phyloP scores from a whole-genome alignment of 164 flowering plant genomes.

The Kingdonia uniflora region DNA sequence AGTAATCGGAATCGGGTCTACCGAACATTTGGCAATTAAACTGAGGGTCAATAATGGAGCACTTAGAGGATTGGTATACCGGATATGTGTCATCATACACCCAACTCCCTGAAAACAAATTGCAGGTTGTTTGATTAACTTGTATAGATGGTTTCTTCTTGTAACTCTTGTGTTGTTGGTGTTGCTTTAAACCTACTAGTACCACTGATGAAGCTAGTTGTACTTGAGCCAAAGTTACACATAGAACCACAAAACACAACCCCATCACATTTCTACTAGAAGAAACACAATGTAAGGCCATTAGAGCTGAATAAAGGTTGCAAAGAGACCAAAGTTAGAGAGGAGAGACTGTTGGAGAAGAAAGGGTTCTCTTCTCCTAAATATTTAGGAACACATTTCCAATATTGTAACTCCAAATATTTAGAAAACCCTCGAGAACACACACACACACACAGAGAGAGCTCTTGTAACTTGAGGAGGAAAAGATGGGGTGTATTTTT shows the following conservation, averaged over 20 bases:
- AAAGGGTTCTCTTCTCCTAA: neutral
- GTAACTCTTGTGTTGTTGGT: slow-evolving; percentile 15
- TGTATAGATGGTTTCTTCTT: slow-evolving; percentile 22
- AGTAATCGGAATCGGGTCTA: slow-evolving; percentile 79
- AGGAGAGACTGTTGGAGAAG: slow-evolving; percentile 4
- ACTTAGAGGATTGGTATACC: slow-evolving; percentile 39
- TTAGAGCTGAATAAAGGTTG: slow-evolving; percentile 5
- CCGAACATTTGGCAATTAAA: slow-evolving; percentile 82
- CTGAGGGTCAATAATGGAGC: slow-evolving; percentile 63
- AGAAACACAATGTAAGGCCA: slow-evolving; percentile 4
- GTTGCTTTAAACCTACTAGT: slow-evolving; percentile 23
- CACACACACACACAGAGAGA: no score
- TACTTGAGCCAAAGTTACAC: slow-evolving; percentile 5
- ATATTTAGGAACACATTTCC: no score
- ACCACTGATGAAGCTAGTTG: slow-evolving; percentile 26
- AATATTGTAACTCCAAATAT: no score
- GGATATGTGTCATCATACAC: slow-evolving; percentile 61
- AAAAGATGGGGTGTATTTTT: neutral
- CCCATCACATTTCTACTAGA: neutral
- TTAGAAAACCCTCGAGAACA: no score
- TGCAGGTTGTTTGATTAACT: slow-evolving; percentile 40
- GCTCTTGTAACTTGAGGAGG: no score
- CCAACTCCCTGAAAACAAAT: slow-evolving; percentile 67
- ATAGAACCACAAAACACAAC: slow-evolving; percentile 3
- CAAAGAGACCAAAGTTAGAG: neutral